phyloP scores from a whole-genome alignment of 2,329 filamentous ascomycete species.

The Aspergillus costaricaensis region DNA sequence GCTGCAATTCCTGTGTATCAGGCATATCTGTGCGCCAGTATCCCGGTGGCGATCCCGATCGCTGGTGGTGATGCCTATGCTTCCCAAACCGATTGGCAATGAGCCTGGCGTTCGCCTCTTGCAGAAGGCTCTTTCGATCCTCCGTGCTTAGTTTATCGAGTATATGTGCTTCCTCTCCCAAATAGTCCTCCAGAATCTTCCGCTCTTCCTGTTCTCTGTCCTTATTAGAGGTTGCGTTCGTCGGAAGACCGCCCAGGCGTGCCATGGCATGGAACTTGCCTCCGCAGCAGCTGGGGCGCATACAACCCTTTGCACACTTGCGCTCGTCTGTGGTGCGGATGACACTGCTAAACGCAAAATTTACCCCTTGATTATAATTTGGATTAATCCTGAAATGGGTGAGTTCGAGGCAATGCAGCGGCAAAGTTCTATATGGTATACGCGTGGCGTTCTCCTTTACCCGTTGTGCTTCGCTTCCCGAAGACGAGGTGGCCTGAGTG shows the following conservation, averaged over 20 bases:
- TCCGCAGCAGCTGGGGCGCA: constrained; percentile 74
- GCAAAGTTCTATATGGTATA: constrained; percentile 59
- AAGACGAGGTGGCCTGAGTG: not conserved
- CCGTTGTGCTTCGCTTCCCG: not conserved
- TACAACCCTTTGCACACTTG: constrained; percentile 72
- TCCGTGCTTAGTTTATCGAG: constrained; percentile 54
- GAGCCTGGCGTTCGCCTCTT: constrained; percentile 73
- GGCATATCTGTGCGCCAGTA: constrained; percentile 94
- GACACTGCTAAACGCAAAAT: constrained; percentile 73
- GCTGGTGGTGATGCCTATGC: constrained; percentile 73
- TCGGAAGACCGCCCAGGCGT: constrained; percentile 36
- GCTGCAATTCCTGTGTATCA: constrained; percentile 74
- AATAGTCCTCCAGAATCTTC: constrained; percentile 53
- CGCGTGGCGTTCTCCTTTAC: constrained; percentile 29
- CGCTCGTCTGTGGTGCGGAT: constrained; percentile 70
- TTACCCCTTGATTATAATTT: constrained; percentile 66
- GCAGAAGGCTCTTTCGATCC: constrained; percentile 67
- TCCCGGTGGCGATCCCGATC: constrained; percentile 74
- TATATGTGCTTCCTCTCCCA: constrained; percentile 47
- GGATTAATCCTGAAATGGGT: constrained; percentile 85
- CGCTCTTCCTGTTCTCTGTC: constrained; percentile 31
- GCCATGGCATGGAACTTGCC: constrained; percentile 70
- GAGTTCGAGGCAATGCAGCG: constrained; percentile 59
- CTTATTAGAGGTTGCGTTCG: constrained; percentile 21
- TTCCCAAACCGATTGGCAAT: constrained; percentile 75